Evolutionary conservation across 164 flowering plant species (phyloP).

Genomic region (Annona cherimola): DNA sequence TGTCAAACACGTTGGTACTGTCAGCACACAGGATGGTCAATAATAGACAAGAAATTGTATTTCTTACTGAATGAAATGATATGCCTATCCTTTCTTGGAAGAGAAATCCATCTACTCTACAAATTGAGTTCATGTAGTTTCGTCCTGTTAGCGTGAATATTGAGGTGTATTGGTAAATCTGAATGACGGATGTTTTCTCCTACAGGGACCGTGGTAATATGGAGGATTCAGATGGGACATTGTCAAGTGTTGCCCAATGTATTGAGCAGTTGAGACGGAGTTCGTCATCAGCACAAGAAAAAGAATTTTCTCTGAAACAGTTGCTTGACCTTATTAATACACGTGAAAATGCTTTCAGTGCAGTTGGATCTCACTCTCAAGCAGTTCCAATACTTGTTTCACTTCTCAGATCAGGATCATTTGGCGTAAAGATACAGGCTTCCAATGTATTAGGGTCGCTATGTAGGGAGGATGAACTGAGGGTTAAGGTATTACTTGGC

Average conservation of each 20-base stretch:
- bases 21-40: too few species aligned
- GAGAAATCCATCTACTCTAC: background rate
- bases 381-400: slow-evolving; percentile 97
- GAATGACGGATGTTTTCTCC: background rate
- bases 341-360: slow-evolving; percentile 89
- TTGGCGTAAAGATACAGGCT: slow-evolving; percentile 80
- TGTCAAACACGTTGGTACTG: too few species aligned
- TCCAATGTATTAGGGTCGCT: slow-evolving; percentile 89
- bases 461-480: slow-evolving; percentile 87
- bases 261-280: slow-evolving; percentile 87
- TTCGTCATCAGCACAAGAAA: slow-evolving; percentile 78
- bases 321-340: slow-evolving; percentile 76
- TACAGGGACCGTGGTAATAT: slow-evolving; percentile 76
- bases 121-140: too few species aligned
- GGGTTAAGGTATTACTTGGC: slow-evolving; percentile 90
- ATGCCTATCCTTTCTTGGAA: background rate
- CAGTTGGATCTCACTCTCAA: slow-evolving; percentile 97
- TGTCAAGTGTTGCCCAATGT: slow-evolving; percentile 97
- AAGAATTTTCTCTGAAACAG: slow-evolving; percentile 70
- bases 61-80: background rate
- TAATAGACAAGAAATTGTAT: too few species aligned
- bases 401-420: slow-evolving; percentile 85
- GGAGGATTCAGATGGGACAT: slow-evolving; percentile 98
- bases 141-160: background rate
- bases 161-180: background rate